These are phyloP conservation scores for Veloboletus limbatus DNA, from an alignment of 1,284 basidiomycete genomes.

Conservation along the genomic window DNA sequence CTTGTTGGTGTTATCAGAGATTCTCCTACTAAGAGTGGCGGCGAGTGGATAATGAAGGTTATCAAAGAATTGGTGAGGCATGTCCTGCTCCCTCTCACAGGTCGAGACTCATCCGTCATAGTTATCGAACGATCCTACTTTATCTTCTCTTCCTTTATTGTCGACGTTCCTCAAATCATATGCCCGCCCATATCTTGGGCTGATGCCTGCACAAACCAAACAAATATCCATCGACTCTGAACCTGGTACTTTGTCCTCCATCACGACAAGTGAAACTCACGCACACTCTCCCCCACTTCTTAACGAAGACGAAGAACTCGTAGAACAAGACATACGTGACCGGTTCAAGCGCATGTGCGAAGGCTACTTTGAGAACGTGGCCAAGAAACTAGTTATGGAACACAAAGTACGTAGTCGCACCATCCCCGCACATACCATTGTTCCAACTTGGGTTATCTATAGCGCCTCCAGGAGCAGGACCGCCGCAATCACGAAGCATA, in stretches of 20 bases:
- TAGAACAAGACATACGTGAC: slow-evolving; percentile 81
- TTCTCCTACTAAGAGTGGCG: slow-evolving; percentile 65
- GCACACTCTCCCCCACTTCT: slow-evolving; percentile 42
- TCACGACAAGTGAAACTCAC: slow-evolving; percentile 39
- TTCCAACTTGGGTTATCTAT: slow-evolving; percentile 6
- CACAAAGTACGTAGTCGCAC: slow-evolving; percentile 64
- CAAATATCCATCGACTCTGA: slow-evolving; percentile 55
- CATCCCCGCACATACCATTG: not conserved
- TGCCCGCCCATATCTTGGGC: slow-evolving; percentile 76
- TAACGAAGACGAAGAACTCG: slow-evolving; percentile 66
- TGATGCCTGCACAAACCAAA: slow-evolving; percentile 53
- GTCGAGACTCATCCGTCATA: slow-evolving; percentile 31
- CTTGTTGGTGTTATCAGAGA: slow-evolving; percentile 80
- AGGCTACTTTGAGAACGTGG: slow-evolving; percentile 88
- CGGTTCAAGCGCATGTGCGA: slow-evolving; percentile 92
- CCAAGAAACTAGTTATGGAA: slow-evolving; percentile 88
- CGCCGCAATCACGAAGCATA: slow-evolving; percentile 97
- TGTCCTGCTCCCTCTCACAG: not conserved
- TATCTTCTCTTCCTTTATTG: slow-evolving; percentile 83
- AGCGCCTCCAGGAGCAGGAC: slow-evolving; percentile 96
- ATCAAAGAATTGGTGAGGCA: slow-evolving; percentile 75
- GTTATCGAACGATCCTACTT: slow-evolving; percentile 84
- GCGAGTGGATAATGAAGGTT: slow-evolving; percentile 82
- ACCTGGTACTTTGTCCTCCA: slow-evolving; percentile 50
- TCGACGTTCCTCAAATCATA: slow-evolving; percentile 85